Percentiles rank a stretch among this genome's conserved stretches.
Conservation (phyloP, 257 asterid genomes). For the Solanum sparsipilum region DNA sequence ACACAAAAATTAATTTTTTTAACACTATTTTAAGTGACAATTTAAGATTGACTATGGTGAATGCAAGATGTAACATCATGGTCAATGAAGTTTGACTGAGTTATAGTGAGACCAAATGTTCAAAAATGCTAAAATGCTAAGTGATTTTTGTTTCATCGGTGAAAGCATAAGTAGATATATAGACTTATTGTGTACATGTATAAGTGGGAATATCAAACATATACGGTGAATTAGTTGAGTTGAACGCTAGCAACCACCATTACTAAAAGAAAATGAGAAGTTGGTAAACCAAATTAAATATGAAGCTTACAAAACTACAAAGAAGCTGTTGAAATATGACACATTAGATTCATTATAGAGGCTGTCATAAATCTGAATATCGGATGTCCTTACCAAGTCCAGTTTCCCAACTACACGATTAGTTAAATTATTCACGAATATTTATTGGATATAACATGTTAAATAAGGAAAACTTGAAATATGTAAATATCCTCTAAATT, state of each 20-base stretch:
- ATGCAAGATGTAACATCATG: too few species aligned
- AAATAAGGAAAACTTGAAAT: not conserved
- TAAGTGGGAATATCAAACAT: not conserved
- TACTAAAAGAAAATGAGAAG: not conserved
- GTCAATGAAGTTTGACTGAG: not conserved
- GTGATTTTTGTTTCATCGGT: not conserved
- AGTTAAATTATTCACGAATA: too few species aligned
- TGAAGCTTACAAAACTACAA: not conserved
- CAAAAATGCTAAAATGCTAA: not conserved
- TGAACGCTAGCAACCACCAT: not conserved
- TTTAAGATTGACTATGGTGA: too few species aligned
- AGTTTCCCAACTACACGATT: not conserved
- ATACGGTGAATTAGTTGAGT: not conserved
- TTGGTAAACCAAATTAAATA: not conserved
- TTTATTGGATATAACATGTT: not conserved
- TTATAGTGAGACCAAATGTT: not conserved
- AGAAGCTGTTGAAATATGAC: not conserved
- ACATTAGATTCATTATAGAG: not conserved
- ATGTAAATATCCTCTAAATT: not conserved
- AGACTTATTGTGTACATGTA: not conserved
- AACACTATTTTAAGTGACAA: too few species aligned
- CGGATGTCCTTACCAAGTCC: not conserved
- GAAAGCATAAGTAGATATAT: not conserved
- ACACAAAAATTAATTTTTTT: too few species aligned
- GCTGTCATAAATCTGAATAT: not conserved